Evolutionary conservation across 176 grass and related monocot species (phyloP).

Genomic region (Oryza brachyantha): DNA sequence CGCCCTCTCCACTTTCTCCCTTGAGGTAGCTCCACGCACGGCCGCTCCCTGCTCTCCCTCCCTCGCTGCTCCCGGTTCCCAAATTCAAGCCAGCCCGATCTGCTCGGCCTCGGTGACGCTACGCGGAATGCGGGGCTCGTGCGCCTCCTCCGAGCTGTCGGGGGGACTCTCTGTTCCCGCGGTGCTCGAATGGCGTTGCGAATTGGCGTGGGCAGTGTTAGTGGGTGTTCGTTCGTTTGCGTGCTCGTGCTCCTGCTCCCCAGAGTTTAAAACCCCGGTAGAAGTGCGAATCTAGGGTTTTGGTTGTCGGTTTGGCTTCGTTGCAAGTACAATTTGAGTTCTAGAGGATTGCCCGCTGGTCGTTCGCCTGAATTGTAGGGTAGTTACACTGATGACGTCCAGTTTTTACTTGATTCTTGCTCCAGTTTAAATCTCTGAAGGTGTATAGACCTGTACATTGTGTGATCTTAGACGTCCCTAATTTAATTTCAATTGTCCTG

Average conservation of each 20-base stretch:
- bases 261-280: background rate
- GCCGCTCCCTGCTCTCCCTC: background rate
- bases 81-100: constrained; percentile 17
- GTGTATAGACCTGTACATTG: background rate
- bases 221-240: constrained; percentile 7
- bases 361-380: background rate
- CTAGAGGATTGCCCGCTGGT: background rate
- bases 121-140: constrained; percentile 20
- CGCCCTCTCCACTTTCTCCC: constrained; percentile 92
- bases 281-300: constrained; percentile 7
- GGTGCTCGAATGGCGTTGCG: background rate
- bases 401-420: background rate
- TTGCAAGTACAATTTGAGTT: background rate
- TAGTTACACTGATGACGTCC: background rate
- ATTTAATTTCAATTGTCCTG: background rate
- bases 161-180: background rate
- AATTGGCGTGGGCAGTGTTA: background rate
- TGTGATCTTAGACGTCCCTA: background rate
- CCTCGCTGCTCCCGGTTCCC: background rate
- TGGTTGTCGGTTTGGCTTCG: background rate
- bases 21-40: constrained; percentile 77
- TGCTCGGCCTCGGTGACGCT: background rate
- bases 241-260: background rate
- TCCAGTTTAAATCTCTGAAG: background rate
- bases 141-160: background rate